phyloP scores from a whole-genome alignment of 768 basidiomycete species.

The Phaeotremella fagi region DNA sequence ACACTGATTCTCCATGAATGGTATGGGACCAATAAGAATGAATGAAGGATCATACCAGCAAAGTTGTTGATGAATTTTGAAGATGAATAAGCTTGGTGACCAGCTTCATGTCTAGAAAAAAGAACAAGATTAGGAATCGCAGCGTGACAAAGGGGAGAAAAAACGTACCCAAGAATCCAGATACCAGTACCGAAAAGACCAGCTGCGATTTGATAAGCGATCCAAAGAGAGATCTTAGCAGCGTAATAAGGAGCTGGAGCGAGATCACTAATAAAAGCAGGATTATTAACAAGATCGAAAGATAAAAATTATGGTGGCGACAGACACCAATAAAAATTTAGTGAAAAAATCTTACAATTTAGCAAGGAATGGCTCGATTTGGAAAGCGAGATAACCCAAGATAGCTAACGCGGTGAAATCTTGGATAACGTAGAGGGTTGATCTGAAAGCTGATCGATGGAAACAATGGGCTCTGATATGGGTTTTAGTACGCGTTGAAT shows the following conservation, averaged over 20 bases:
- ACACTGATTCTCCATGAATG: slow-evolving; percentile 88
- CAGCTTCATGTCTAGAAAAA: slow-evolving; percentile 66
- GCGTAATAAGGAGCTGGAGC: slow-evolving; percentile 56
- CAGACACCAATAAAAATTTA: too few species aligned
- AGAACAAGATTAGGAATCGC: slow-evolving; percentile 5
- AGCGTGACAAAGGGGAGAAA: slow-evolving; percentile 1
- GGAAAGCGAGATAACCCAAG: slow-evolving; percentile 64
- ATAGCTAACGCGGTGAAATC: slow-evolving; percentile 66
- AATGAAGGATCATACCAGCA: slow-evolving; percentile 89
- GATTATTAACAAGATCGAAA: background rate
- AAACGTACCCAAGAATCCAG: slow-evolving; percentile 69
- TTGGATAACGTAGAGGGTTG: slow-evolving; percentile 70
- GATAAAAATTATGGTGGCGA: background rate
- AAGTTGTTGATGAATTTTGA: slow-evolving; percentile 86
- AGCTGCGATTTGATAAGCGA: slow-evolving; percentile 70
- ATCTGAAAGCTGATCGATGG: slow-evolving; percentile 77
- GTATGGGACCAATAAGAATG: slow-evolving; percentile 86
- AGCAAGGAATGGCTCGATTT: slow-evolving; percentile 57
- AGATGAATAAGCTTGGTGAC: slow-evolving; percentile 93
- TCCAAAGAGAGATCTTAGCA: slow-evolving; percentile 67
- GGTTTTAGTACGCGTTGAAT: background rate
- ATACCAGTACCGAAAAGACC: slow-evolving; percentile 87
- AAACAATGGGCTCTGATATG: slow-evolving; percentile 66
- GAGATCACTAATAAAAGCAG: slow-evolving; percentile 28
- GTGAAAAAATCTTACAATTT: slow-evolving; percentile 35